These are phyloP conservation scores for Alternaria sp. DNA, from an alignment of 2,329 filamentous ascomycete species.

Conservation along the genomic window DNA sequence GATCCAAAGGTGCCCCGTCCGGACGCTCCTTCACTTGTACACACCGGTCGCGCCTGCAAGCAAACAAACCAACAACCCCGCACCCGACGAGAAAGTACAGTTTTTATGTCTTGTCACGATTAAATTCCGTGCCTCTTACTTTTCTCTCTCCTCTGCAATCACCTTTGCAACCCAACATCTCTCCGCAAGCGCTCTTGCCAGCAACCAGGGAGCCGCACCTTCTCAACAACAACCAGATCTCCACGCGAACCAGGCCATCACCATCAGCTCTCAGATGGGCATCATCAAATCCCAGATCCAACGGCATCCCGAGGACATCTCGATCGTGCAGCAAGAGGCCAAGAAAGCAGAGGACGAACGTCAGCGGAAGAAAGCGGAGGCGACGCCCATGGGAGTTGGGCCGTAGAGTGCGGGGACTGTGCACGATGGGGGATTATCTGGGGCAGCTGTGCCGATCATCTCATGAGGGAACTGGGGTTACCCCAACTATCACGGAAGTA, in stretches of 20 bases:
- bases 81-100: background rate
- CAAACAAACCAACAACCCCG: background rate
- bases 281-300: constrained; percentile 5
- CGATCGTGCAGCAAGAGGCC: background rate
- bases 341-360: background rate
- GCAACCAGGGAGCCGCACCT: background rate
- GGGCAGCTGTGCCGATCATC: background rate
- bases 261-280: background rate
- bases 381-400: background rate
- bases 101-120: background rate
- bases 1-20: background rate
- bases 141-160: background rate
- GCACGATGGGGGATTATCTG: background rate
- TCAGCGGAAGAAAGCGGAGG: background rate
- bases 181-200: background rate
- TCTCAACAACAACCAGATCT: background rate
- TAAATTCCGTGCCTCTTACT: background rate
- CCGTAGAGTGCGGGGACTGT: background rate
- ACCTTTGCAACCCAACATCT: background rate
- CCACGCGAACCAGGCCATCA: background rate
- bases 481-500: too few species aligned
- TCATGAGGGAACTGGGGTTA: background rate
- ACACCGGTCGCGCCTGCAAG: background rate
- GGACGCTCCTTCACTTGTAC: background rate
- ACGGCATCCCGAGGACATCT: constrained; percentile 1